Evolutionary conservation across 441 rosid genomes (phyloP).

Genomic region (Omphalea diandra): DNA sequence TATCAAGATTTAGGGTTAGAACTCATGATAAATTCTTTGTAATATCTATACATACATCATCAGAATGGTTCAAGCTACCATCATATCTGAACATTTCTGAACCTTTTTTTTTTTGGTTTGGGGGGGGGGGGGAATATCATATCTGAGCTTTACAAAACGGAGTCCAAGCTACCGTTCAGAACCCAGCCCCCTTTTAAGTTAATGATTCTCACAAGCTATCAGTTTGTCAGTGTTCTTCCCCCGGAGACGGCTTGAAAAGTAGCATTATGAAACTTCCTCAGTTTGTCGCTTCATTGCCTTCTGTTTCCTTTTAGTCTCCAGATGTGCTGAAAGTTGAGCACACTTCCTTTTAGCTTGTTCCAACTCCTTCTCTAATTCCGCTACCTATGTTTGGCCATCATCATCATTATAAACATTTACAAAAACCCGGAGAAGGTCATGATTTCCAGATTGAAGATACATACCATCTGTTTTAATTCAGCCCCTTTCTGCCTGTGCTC

Average conservation of each 20-base stretch:
- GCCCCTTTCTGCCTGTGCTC: slow-evolving; percentile 53
- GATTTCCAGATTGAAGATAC: slow-evolving; percentile 10
- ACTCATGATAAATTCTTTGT: no score
- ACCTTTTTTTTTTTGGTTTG: no score
- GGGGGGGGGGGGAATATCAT: no score
- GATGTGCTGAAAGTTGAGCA: slow-evolving; percentile 47
- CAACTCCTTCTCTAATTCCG: slow-evolving; percentile 53
- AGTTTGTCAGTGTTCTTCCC: neutral
- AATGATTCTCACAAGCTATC: neutral
- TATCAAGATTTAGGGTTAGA: no score
- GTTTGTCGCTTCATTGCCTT: slow-evolving; percentile 26
- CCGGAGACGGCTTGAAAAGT: neutral
- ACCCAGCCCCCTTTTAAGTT: neutral
- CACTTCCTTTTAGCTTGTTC: slow-evolving; percentile 62
- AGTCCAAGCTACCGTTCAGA: no score
- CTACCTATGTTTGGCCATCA: slow-evolving; percentile 39
- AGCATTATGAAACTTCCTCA: slow-evolving; percentile 18
- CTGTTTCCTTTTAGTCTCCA: slow-evolving; percentile 58
- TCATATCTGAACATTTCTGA: no score
- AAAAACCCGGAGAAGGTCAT: neutral
- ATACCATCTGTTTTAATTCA: slow-evolving; percentile 57
- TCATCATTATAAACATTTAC: neutral
- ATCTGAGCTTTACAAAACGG: no score
- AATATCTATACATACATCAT: no score
- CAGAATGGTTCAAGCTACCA: no score